These are phyloP conservation scores for Pyrus hybrid DNA, from an alignment of 331 rosid species.

Conservation along the genomic window DNA sequence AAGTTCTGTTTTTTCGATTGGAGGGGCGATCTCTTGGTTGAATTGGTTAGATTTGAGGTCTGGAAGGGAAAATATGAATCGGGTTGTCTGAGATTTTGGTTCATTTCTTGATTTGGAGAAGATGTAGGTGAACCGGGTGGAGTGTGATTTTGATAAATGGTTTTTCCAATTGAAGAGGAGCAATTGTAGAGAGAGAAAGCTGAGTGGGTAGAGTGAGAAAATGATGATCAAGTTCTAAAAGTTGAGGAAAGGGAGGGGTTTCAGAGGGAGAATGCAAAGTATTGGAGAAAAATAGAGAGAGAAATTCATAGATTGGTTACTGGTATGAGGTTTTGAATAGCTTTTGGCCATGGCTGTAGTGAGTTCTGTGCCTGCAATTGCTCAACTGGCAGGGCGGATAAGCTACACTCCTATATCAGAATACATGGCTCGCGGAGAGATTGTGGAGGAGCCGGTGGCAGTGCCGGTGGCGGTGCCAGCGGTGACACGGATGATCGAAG, in stretches of 20 bases:
- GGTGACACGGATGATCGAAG: conserved; percentile 18
- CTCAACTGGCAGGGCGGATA: conserved; percentile 16
- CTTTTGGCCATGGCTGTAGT: conserved; percentile 18
- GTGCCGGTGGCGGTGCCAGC: conserved; percentile 24
- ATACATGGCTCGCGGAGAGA: conserved; percentile 33
- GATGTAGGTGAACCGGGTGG: neutral
- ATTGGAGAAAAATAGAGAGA: neutral
- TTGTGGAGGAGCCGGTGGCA: conserved; percentile 28
- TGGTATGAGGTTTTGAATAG: neutral
- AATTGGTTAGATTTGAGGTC: conserved; percentile 9
- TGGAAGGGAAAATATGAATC: conserved; percentile 4
- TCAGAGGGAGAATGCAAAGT: neutral
- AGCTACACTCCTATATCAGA: conserved; percentile 21
- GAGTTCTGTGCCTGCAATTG: conserved; percentile 22
- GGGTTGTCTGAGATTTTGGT: conserved; percentile 7
- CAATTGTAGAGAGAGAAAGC: neutral
- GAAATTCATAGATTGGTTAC: neutral
- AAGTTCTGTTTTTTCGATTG: neutral
- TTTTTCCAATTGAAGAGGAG: neutral
- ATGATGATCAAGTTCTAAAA: neutral
- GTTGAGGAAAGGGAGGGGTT: neutral
- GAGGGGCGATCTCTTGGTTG: neutral
- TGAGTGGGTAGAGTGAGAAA: neutral
- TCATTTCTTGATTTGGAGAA: neutral
- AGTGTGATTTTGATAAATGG: neutral